Evolutionary conservation across 371 early-diverging fungal species (phyloP), one percentile per base, ranked within the genome.

Genomic region (Mortierella polycephala): DNA sequence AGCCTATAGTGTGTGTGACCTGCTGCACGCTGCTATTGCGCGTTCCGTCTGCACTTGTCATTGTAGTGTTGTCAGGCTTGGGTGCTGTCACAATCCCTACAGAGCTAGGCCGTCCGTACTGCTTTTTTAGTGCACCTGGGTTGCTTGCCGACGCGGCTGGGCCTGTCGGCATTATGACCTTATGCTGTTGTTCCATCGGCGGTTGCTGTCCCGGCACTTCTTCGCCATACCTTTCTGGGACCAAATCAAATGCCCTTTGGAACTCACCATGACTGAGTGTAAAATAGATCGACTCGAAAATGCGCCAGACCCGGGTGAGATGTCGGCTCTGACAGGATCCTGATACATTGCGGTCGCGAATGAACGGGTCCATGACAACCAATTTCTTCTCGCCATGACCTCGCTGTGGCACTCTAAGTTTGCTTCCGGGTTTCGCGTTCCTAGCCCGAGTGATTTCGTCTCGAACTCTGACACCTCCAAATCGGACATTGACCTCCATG

Each of bases 321-420:
- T 79, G 57, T 3, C 59, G 42, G 2, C 60, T 61, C 6, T 11
- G 39, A 53, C 80, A 79, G 14, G 70, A 44, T 7, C 66, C 65
- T 1, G 70, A 54, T 2, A 79, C 74, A n/a, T 79, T 79, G 1
- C 74, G 69, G 20, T 73, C 73, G 5, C 42, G 62, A 14, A 79
- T 66, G 49, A 79, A 79, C 7, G 80, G 80, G 44, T 79, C 80
- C 72, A 73, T 79, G n/a, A 79, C 74, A 20, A 79, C 41, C 59
- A 79, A 42, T 23, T 67, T 59, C 18, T 62, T 67, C n/a, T 64
- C 71, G 5, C 77, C 77, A 30, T 52, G 50, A 0, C 72, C 71
- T 9, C 44, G 52, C 57, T 46, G 50, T 8, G 64, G 59, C 10
- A 41, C 14, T 44, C 40, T 58, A 30, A 53, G 51, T 46, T 13